phyloP scores from a whole-genome alignment of 2,329 filamentous ascomycete genomes.

The Periconia macrospinosa region DNA sequence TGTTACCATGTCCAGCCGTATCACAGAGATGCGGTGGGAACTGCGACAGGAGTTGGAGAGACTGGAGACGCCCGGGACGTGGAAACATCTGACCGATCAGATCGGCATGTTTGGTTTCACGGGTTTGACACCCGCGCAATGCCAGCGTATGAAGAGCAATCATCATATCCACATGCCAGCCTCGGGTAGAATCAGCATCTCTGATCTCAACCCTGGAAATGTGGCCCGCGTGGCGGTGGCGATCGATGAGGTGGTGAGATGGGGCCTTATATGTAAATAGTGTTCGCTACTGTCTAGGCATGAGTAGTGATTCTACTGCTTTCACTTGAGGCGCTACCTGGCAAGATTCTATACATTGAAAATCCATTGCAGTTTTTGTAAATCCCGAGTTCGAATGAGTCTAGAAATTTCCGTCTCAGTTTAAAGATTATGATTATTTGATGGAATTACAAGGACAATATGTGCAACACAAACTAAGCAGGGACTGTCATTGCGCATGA shows the following conservation, averaged over 20 bases:
- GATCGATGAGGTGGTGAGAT: slow-evolving; percentile 75
- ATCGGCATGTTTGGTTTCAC: slow-evolving; percentile 99
- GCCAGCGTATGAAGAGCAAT: slow-evolving; percentile 66
- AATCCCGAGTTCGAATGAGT: too few species aligned
- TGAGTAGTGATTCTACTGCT: too few species aligned
- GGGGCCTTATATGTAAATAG: too few species aligned
- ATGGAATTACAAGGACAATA: too few species aligned
- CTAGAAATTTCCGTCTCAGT: too few species aligned
- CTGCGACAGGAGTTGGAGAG: slow-evolving; percentile 80
- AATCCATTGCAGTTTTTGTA: too few species aligned
- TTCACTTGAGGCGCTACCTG: too few species aligned
- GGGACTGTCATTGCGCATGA: too few species aligned
- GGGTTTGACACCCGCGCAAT: slow-evolving; percentile 73
- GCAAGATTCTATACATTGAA: too few species aligned
- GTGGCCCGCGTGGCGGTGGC: slow-evolving; percentile 91
- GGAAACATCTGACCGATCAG: slow-evolving; percentile 97
- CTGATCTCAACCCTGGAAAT: slow-evolving; percentile 90
- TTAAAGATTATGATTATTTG: too few species aligned
- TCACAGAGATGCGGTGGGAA: slow-evolving; percentile 84
- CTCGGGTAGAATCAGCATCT: slow-evolving; percentile 98
- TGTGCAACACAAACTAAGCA: too few species aligned
- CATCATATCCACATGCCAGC: slow-evolving; percentile 90
- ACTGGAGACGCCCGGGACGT: slow-evolving; percentile 81
- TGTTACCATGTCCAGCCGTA: slow-evolving; percentile 90
- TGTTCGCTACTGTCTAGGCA: too few species aligned